phyloP scores from a whole-genome alignment of 2,329 filamentous ascomycete species.

The Helotiales sp. region DNA sequence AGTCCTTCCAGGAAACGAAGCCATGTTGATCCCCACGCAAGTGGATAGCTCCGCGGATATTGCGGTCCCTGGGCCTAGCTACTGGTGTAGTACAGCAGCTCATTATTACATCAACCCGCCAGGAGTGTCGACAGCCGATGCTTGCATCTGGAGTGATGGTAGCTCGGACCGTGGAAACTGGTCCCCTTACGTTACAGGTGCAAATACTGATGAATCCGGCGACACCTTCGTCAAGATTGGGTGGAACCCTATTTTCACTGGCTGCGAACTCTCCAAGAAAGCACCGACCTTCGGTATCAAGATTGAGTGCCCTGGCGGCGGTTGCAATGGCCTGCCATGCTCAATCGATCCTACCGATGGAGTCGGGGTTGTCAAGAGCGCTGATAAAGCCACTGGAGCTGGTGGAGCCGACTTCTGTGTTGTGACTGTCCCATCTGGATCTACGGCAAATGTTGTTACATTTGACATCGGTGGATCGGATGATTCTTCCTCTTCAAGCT shows the following conservation, averaged over 20 bases:
- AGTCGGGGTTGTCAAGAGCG: conserved; percentile 60
- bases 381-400: conserved; percentile 56
- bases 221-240: conserved; percentile 74
- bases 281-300: conserved; percentile 67
- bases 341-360: conserved; percentile 61
- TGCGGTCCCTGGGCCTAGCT: conserved; percentile 67
- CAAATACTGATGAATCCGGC: conserved; percentile 66
- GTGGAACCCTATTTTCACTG: conserved; percentile 73
- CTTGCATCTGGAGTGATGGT: conserved; percentile 70
- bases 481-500: conserved; percentile 4
- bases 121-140: conserved; percentile 57
- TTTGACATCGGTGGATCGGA: conserved; percentile 41
- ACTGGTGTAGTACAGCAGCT: conserved; percentile 72
- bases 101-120: conserved; percentile 82
- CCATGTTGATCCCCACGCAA: conserved; percentile 79
- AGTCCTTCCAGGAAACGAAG: conserved; percentile 75
- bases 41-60: conserved; percentile 57
- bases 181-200: conserved; percentile 74
- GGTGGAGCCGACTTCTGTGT: conserved; percentile 73
- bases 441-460: conserved; percentile 67
- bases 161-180: conserved; percentile 70
- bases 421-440: conserved; percentile 69
- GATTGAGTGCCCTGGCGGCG: conserved; percentile 65
- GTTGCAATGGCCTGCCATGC: conserved; percentile 75
- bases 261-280: conserved; percentile 51